These are phyloP conservation scores for Sphagnum magellanicum DNA, from an alignment of 228 moss, liverwort and hornwort species.

Conservation along the genomic window DNA sequence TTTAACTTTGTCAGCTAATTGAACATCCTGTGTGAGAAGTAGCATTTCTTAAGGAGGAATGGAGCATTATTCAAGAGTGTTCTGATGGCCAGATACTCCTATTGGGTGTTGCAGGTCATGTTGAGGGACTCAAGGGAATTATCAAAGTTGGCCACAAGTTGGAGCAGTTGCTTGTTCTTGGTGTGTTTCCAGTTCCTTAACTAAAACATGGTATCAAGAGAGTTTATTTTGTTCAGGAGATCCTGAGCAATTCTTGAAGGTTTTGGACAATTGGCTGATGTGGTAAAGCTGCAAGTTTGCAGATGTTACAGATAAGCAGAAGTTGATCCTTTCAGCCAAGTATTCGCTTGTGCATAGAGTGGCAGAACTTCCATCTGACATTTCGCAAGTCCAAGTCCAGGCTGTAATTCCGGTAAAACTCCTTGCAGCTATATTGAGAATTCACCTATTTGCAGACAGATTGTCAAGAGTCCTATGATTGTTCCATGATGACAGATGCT, in stretches of 20 bases:
- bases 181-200: slow-evolving; percentile 18
- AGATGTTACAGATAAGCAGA: slow-evolving; percentile 56
- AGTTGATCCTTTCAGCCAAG: slow-evolving; percentile 81
- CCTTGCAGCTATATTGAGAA: no score
- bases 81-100: neutral
- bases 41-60: neutral
- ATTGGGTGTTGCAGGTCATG: slow-evolving; percentile 50
- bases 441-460: no score
- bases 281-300: neutral
- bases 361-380: slow-evolving; percentile 66
- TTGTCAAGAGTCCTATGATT: no score
- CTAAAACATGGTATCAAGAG: neutral
- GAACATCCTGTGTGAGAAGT: neutral
- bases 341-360: slow-evolving; percentile 74
- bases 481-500: no score
- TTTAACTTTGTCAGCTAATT: neutral
- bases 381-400: slow-evolving; percentile 64
- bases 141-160: slow-evolving; percentile 67
- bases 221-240: neutral
- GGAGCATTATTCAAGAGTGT: neutral
- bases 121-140: slow-evolving; percentile 62
- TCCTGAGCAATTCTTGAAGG: no score
- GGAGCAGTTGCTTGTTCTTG: slow-evolving; percentile 74
- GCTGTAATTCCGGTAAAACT: slow-evolving; percentile 61
- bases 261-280: neutral